Evolutionary conservation across 2,329 filamentous ascomycete species (phyloP).

Genomic region (Penicillium psychrosexuale): DNA sequence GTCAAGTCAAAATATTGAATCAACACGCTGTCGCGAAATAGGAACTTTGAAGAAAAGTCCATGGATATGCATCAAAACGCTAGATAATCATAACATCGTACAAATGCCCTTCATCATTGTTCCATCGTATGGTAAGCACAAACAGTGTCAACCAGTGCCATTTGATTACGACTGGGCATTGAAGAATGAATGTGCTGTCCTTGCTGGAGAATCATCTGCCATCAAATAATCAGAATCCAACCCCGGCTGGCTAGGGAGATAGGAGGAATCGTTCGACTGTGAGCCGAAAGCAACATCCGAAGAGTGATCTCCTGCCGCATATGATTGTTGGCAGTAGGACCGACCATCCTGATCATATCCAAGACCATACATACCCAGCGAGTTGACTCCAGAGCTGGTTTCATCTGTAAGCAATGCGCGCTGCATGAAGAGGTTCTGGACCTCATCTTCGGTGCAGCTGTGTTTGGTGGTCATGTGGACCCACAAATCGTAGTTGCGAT

Average conservation of each 20-base stretch:
- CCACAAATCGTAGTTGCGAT: slow-evolving; percentile 56
- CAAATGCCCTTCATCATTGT: slow-evolving; percentile 7
- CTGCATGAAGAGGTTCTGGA: slow-evolving; percentile 41
- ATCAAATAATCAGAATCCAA: slow-evolving; percentile 27
- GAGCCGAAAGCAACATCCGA: slow-evolving; percentile 8
- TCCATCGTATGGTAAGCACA: slow-evolving; percentile 32
- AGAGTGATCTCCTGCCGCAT: not conserved
- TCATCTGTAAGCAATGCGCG: slow-evolving; percentile 37
- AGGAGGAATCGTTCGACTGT: slow-evolving; percentile 2
- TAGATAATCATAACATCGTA: slow-evolving; percentile 7
- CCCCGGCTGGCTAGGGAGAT: slow-evolving; percentile 1
- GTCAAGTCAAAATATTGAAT: not conserved
- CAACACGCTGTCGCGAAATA: not conserved
- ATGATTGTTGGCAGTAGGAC: slow-evolving; percentile 15
- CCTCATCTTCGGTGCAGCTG: slow-evolving; percentile 37
- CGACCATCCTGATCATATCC: slow-evolving; percentile 30
- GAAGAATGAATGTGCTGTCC: slow-evolving; percentile 18
- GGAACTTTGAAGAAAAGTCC: not conserved
- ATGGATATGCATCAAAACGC: not conserved
- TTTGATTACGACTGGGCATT: slow-evolving; percentile 32
- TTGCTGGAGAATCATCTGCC: slow-evolving; percentile 15
- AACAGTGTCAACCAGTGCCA: slow-evolving; percentile 37
- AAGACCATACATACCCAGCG: slow-evolving; percentile 38
- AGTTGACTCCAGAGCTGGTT: slow-evolving; percentile 22
- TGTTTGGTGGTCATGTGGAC: slow-evolving; percentile 53